These are phyloP conservation scores for Penicillium longicatenatum DNA, from an alignment of 495 filamentous ascomycete genomes.

Conservation along the genomic window DNA sequence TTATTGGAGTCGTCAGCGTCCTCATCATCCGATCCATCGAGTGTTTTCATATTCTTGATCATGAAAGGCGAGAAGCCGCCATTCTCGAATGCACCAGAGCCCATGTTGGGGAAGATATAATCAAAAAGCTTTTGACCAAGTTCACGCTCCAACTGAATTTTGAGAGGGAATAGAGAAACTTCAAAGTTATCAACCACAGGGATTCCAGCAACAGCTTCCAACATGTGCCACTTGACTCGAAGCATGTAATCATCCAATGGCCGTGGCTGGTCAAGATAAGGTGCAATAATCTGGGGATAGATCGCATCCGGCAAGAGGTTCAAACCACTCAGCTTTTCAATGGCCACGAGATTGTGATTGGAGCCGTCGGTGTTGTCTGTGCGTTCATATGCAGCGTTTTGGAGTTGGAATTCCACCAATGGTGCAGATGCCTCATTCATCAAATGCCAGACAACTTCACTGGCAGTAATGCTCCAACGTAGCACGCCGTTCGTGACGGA, in stretches of 20 bases:
- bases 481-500: constrained; percentile 75
- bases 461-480: constrained; percentile 85
- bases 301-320: constrained; percentile 88
- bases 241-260: constrained; percentile 73
- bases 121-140: constrained; percentile 94
- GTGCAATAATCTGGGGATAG: constrained; percentile 93
- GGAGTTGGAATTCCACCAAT: constrained; percentile 89
- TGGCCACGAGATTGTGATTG: constrained; percentile 87
- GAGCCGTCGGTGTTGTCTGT: constrained; percentile 97
- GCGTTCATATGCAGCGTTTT: constrained; percentile 86
- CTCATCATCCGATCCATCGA: constrained; percentile 57
- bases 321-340: constrained; percentile 78
- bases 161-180: constrained; percentile 88
- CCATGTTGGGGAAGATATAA: constrained; percentile 90
- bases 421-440: constrained; percentile 82
- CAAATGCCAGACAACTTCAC: constrained; percentile 96
- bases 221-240: constrained; percentile 92
- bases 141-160: constrained; percentile 90
- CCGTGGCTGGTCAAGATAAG: constrained; percentile 71
- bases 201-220: constrained; percentile 97
- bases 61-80: constrained; percentile 79
- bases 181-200: constrained; percentile 98
- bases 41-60: constrained; percentile 71
- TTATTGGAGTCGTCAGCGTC: constrained; percentile 41
- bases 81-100: constrained; percentile 58